Evolutionary conservation across 345 rosid species (phyloP).

Genomic region (Sisymbrium altissimum): DNA sequence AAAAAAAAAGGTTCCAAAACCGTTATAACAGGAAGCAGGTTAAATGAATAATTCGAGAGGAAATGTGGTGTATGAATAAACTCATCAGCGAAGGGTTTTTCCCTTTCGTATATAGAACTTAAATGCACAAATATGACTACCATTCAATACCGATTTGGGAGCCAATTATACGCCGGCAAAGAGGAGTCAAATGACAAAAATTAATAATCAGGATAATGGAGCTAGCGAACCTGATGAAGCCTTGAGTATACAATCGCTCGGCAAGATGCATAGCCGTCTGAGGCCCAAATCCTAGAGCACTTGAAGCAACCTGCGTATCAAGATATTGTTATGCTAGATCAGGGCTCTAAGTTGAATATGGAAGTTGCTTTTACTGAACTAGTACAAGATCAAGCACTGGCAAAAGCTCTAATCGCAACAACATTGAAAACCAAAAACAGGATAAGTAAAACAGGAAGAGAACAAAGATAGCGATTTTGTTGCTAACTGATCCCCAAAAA

Average conservation of each 20-base stretch:
- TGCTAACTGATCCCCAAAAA: conserved; percentile 12
- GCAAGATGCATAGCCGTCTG: conserved; percentile 91
- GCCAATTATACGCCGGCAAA: neutral
- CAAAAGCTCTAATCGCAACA: neutral
- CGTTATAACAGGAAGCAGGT: neutral
- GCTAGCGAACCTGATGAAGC: conserved; percentile 73
- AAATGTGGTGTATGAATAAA: neutral
- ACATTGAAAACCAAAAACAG: neutral
- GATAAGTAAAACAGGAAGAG: neutral
- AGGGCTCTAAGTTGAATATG: conserved; percentile 9
- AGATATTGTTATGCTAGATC: conserved; percentile 15
- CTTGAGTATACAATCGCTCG: conserved; percentile 87
- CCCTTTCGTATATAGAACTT: neutral
- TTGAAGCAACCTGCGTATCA: conserved; percentile 78
- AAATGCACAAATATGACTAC: neutral
- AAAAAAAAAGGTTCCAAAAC: neutral
- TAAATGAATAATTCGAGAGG: neutral
- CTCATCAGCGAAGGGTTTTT: neutral
- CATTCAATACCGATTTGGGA: neutral
- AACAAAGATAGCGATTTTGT: neutral
- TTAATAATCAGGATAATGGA: conserved; percentile 6
- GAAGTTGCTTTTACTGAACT: neutral
- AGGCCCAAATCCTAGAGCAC: conserved; percentile 94
- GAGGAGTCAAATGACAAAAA: conserved; percentile 17
- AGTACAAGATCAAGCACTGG: neutral